Percentiles rank a stretch among this genome's conserved stretches.
phyloP scores from a whole-genome alignment of 768 basidiomycete genomes.

The Macrocybe gigantea region DNA sequence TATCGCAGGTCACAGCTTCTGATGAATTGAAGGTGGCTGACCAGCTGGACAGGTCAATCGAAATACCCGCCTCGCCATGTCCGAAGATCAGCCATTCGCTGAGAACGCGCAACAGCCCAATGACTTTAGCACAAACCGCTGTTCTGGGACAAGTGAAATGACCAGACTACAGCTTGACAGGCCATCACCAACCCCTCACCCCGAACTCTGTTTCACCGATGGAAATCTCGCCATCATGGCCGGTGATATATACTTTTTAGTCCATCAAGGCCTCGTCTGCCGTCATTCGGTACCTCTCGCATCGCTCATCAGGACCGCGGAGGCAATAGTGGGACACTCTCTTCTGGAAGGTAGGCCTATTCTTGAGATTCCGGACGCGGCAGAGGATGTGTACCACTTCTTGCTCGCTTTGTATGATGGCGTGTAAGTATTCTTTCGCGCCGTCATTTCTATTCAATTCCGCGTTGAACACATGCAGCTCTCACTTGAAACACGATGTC shows the following conservation, averaged over 20 bases:
- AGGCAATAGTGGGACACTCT: conserved; percentile 13
- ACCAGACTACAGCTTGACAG: conserved; percentile 7
- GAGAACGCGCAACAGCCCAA: conserved; percentile 13
- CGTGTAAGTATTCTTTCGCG: conserved; percentile 39
- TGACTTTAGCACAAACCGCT: conserved; percentile 45
- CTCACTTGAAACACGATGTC: conserved; percentile 39
- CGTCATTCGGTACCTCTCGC: conserved; percentile 55
- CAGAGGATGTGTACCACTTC: conserved; percentile 54
- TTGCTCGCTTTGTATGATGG: conserved; percentile 67
- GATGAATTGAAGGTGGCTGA: too few relatives aligned
- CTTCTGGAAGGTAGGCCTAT: conserved; percentile 55
- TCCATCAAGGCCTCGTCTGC: conserved; percentile 60
- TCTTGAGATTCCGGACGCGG: conserved; percentile 45
- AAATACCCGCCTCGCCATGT: neutral
- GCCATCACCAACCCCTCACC: conserved; percentile 31
- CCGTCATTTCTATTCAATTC: conserved; percentile 8
- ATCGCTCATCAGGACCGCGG: conserved; percentile 29
- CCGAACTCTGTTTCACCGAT: conserved; percentile 57
- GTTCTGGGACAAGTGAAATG: conserved; percentile 15
- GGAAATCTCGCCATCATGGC: conserved; percentile 65
- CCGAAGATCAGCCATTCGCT: conserved; percentile 6
- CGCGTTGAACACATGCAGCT: conserved; percentile 23
- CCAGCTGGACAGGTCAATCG: too few relatives aligned
- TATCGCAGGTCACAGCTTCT: too few relatives aligned
- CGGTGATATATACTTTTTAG: conserved; percentile 54